Evolutionary conservation across 768 basidiomycete species (phyloP), one percentile per base, ranked within the genome.

Genomic region (Porphyrellus cyaneotinctus): DNA sequence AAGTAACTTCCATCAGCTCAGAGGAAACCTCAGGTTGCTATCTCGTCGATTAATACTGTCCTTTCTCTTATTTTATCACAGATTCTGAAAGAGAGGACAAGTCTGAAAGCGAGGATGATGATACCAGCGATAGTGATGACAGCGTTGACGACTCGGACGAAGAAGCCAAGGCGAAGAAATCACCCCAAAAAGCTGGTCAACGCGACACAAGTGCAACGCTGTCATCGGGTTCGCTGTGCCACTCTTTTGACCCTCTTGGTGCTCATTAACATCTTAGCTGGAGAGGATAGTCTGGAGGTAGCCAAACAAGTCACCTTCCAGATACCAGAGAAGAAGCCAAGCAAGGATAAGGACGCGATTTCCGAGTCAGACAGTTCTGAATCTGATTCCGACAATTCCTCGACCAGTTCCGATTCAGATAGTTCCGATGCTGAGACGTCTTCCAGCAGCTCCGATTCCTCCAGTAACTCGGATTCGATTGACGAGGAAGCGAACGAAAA

Each of bases 171-270:
- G 28, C 26, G 46, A 53, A 53, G 37, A 36, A 48, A 43, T 20
- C 17, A 20, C 55, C 54, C 12, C 30, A 11, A 20, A 62, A 58
- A 39, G 23, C 35, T 15, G 42, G 18, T 4, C 63, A 65, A 20
- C 70, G 72, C 44, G 74, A 72, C 43, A 72, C 75, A 3, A 78
- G 75, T 56, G 65, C 47, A 23, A 78, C 75, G 9, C 58, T 76
- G 43, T 70, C 73, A 22, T 74, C 74, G 54, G 64, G 67, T 67
- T 50, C 17, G 59, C 7, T 44, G n/a, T 7, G 5, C 18, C 26
- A 35, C 28, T 35, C 11, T 18, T 31, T 7, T 22, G n/a, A 5
- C 18, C 6, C 36, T 39, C 33, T 41, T 35, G 23, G 24, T 52
- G 14, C 50, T 51, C 20, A 58, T 35, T 9, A n/a, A 38, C 12